phyloP scores from a whole-genome alignment of 2,329 filamentous ascomycete species.

The Fulvia fulva region DNA sequence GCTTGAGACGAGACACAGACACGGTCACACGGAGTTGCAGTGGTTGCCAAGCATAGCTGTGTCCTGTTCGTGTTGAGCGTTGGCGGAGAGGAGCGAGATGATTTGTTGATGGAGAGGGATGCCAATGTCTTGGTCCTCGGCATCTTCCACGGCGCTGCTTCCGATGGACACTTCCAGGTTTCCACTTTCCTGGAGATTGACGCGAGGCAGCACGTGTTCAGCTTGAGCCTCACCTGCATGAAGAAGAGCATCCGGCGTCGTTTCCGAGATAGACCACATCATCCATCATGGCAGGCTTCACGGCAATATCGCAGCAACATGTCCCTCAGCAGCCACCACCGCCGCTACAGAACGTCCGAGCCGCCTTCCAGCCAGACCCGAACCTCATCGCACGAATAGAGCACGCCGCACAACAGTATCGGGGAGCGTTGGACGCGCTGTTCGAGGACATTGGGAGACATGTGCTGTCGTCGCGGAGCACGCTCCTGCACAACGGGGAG shows the following conservation, averaged over 20 bases:
- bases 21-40: background rate
- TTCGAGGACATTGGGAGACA: conserved; percentile 50
- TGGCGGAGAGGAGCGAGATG: background rate
- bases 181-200: background rate
- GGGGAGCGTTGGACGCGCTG: conserved; percentile 30
- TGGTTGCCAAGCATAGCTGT: background rate
- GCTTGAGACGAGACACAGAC: background rate
- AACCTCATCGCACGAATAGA: conserved; percentile 17
- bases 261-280: background rate
- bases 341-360: conserved; percentile 9
- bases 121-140: background rate
- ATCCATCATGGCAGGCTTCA: background rate
- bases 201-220: conserved; percentile 4
- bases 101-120: background rate
- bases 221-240: background rate
- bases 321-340: background rate
- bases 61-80: background rate
- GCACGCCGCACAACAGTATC: conserved; percentile 15
- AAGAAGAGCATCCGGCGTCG: background rate
- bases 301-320: background rate
- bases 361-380: conserved; percentile 17
- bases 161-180: too few species aligned
- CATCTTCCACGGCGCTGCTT: background rate
- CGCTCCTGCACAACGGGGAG: conserved; percentile 21
- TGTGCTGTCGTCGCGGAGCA: conserved; percentile 29